These are phyloP conservation scores for Plantago major DNA, from an alignment of 257 asterid genomes.

Conservation along the genomic window DNA sequence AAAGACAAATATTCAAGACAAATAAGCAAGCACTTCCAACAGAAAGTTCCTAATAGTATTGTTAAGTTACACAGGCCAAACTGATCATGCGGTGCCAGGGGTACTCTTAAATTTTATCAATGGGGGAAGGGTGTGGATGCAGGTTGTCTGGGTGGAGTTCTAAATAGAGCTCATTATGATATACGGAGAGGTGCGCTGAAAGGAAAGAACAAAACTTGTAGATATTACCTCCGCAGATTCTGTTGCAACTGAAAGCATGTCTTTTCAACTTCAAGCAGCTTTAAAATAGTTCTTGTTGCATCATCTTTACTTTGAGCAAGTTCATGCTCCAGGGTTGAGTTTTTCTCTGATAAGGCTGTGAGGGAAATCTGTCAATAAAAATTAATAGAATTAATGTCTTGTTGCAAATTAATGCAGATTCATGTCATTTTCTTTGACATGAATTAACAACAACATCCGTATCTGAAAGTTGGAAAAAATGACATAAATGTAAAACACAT, in stretches of 20 bases:
- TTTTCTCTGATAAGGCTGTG: constrained; percentile 55
- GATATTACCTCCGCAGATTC: constrained; percentile 62
- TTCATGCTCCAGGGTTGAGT: constrained; percentile 59
- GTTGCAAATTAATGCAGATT: constrained; percentile 4
- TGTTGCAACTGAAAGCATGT: constrained; percentile 60
- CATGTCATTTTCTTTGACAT: constrained; percentile 2
- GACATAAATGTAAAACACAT: not conserved
- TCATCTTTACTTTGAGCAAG: constrained; percentile 70
- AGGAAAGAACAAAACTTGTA: constrained; percentile 3
- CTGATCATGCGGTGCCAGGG: not conserved
- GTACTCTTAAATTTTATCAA: constrained; percentile 17
- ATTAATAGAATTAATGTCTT: constrained; percentile 19
- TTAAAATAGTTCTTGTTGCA: constrained; percentile 44
- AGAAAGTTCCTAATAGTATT: not conserved
- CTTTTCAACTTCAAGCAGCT: constrained; percentile 75
- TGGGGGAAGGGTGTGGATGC: constrained; percentile 1
- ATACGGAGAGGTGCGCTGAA: not conserved
- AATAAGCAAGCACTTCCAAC: constrained; percentile 18
- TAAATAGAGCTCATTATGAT: not conserved
- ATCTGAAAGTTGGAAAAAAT: not conserved
- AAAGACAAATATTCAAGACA: constrained; percentile 18
- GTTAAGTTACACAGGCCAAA: not conserved
- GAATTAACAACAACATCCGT: not conserved
- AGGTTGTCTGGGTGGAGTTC: not conserved
- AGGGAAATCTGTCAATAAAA: constrained; percentile 55